Evolutionary conservation across 192 early-diverging fungal species (phyloP).

Genomic region (Linnemannia hyalina): DNA sequence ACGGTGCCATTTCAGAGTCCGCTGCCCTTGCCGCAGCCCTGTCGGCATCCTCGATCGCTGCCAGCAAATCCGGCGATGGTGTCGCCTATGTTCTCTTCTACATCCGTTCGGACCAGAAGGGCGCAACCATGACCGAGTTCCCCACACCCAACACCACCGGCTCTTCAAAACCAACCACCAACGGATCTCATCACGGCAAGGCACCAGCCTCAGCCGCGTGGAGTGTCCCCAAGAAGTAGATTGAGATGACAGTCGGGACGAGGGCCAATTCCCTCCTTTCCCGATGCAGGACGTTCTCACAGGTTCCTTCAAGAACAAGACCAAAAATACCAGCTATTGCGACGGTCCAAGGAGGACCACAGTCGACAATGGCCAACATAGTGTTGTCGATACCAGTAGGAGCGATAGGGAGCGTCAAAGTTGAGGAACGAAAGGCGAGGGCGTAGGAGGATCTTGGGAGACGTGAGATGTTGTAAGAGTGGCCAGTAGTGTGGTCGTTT

Average conservation of each 20-base stretch:
- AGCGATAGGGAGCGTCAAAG: not conserved
- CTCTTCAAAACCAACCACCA: slow-evolving; percentile 23
- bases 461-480: not conserved
- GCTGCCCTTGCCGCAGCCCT: slow-evolving; percentile 44
- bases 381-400: not conserved
- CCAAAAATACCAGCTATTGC: slow-evolving; percentile 3
- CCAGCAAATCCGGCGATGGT: slow-evolving; percentile 63
- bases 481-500: not conserved
- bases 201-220: slow-evolving; percentile 23
- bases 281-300: not conserved
- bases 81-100: slow-evolving; percentile 88
- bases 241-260: not conserved
- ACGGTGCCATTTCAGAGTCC: slow-evolving; percentile 38
- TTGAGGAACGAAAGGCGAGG: not conserved
- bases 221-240: slow-evolving; percentile 38
- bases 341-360: not conserved
- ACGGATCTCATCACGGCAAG: slow-evolving; percentile 23
- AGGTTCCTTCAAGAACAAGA: not conserved
- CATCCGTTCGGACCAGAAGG: slow-evolving; percentile 57
- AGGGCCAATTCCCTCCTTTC: not conserved
- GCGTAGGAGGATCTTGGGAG: not conserved
- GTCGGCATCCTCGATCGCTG: slow-evolving; percentile 45
- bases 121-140: slow-evolving; percentile 6
- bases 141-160: not conserved
- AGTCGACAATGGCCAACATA: not conserved